Conservation (phyloP, 495 filamentous ascomycete species). For the Xylaria venustula region DNA sequence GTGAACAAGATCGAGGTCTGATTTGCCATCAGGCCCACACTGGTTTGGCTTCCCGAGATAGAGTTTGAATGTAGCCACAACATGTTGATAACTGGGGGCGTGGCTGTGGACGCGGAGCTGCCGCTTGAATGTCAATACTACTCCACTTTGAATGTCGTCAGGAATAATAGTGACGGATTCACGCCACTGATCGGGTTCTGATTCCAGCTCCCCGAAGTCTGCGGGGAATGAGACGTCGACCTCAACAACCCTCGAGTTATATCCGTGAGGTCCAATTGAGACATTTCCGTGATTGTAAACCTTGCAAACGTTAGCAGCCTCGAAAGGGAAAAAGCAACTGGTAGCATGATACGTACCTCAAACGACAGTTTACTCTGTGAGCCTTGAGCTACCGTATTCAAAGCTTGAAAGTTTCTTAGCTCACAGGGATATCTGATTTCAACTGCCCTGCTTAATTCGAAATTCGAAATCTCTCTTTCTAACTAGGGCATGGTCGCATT, state of each 20-base stretch:
- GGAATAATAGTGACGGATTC: not conserved
- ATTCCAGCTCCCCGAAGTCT: not conserved
- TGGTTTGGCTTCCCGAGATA: not conserved
- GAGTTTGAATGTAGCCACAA: not conserved
- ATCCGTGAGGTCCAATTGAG: not conserved
- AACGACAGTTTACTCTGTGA: slow-evolving; percentile 6
- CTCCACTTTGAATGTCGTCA: not conserved
- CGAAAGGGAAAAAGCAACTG: not conserved
- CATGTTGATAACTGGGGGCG: slow-evolving; percentile 1
- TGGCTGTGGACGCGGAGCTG: not conserved
- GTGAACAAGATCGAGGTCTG: not conserved
- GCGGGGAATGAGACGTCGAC: not conserved
- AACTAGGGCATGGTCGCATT: slow-evolving; percentile 13
- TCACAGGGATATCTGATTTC: slow-evolving; percentile 14
- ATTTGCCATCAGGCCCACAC: not conserved
- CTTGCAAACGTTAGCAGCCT: not conserved
- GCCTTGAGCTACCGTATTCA: slow-evolving; percentile 1
- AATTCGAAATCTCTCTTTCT: slow-evolving; percentile 14
- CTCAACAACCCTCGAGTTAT: slow-evolving; percentile 1
- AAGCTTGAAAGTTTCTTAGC: slow-evolving; percentile 4
- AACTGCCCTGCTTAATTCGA: slow-evolving; percentile 2
- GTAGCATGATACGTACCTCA: slow-evolving; percentile 1
- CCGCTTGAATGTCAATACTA: not conserved
- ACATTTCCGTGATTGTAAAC: slow-evolving; percentile 1
- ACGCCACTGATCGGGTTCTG: not conserved